Evolutionary conservation across 2,329 filamentous ascomycete genomes (phyloP).

Genomic region (Alternaria sp.): DNA sequence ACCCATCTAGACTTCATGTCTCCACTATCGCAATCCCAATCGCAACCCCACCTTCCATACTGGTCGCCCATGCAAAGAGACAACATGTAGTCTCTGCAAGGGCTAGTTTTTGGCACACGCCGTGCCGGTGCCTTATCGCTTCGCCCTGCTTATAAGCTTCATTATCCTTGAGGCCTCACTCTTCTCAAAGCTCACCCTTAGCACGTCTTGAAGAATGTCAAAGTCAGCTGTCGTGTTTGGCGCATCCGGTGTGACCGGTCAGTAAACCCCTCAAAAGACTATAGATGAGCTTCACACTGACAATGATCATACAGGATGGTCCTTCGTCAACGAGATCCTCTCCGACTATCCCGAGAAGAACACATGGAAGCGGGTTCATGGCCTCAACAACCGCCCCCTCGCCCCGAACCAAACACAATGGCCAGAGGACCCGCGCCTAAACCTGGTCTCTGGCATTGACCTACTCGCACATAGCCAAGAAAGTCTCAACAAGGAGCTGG

Average conservation of each 20-base stretch:
- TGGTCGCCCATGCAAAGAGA: neutral
- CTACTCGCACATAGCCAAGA: conserved; percentile 49
- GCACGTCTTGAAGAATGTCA: conserved; percentile 21
- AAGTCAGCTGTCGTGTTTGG: conserved; percentile 53
- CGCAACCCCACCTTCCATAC: neutral
- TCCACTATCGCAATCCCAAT: neutral
- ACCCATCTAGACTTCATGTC: neutral
- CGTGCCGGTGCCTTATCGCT: neutral
- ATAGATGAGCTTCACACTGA: neutral
- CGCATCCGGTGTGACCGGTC: conserved; percentile 46
- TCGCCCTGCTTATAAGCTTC: neutral
- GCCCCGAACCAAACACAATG: conserved; percentile 39
- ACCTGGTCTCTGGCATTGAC: conserved; percentile 53
- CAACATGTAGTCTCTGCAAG: neutral
- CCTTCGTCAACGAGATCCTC: conserved; percentile 50
- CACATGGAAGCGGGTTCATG: conserved; percentile 48
- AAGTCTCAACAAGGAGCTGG: conserved; percentile 45
- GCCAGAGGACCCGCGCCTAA: conserved; percentile 49
- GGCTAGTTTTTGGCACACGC: neutral
- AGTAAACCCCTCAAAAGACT: neutral
- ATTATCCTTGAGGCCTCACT: neutral
- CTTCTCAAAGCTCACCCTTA: neutral
- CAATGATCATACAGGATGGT: conserved; percentile 45
- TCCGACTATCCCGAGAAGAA: conserved; percentile 46
- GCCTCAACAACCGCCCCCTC: conserved; percentile 51